phyloP scores from a whole-genome alignment of 2,329 filamentous ascomycete genomes.

The Verticillium albo-atrum region DNA sequence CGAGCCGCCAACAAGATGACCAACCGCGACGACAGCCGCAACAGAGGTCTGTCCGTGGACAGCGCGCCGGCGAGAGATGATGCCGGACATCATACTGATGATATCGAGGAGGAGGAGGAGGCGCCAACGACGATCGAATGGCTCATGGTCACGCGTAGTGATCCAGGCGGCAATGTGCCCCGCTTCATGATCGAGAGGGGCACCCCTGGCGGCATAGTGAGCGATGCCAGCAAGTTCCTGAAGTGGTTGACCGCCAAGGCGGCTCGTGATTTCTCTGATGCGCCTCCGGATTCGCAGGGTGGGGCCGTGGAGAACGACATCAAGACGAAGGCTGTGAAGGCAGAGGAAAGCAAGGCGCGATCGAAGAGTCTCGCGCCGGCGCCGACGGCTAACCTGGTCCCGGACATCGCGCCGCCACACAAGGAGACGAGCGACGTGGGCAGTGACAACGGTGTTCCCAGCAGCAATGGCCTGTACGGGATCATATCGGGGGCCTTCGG shows the following conservation, averaged over 20 bases:
- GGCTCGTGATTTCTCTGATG: conserved; percentile 25
- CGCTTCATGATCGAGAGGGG: conserved; percentile 88
- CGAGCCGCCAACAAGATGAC: conserved; percentile 20
- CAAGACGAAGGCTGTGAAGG: conserved; percentile 19
- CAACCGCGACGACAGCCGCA: conserved; percentile 27
- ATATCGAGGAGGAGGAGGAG: conserved; percentile 17
- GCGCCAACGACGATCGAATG: conserved; percentile 63
- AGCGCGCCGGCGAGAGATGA: conserved; percentile 16
- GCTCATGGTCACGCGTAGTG: conserved; percentile 88
- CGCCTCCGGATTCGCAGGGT: conserved; percentile 2
- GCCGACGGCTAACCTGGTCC: conserved; percentile 27
- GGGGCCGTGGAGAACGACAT: conserved; percentile 7
- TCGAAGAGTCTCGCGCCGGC: conserved; percentile 17
- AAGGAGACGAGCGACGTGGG: conserved; percentile 5
- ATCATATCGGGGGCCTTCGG: conserved; percentile 51
- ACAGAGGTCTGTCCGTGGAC: background rate
- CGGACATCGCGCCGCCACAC: conserved; percentile 8
- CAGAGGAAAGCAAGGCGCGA: conserved; percentile 23
- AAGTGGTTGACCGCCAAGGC: conserved; percentile 59
- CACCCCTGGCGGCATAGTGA: conserved; percentile 74
- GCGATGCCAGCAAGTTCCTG: conserved; percentile 75
- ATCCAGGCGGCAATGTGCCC: conserved; percentile 83
- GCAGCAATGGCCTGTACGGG: conserved; percentile 47
- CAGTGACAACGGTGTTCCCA: conserved; percentile 1
- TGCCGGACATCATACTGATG: conserved; percentile 17